Evolutionary conservation across 108 stramenopile genomes (phyloP).

Genomic region (Cylindrotheca fusiformis): DNA sequence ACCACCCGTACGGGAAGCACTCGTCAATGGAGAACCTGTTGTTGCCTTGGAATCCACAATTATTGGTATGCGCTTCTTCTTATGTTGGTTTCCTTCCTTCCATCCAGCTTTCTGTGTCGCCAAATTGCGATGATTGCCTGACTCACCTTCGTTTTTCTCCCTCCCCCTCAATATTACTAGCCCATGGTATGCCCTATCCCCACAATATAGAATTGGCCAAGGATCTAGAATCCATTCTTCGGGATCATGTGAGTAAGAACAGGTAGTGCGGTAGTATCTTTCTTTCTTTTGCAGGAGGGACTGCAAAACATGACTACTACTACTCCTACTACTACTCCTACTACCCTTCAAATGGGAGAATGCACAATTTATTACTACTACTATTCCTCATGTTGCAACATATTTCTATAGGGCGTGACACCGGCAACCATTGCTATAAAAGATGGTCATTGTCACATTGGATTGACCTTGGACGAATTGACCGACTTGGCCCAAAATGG

Average conservation of each 20-base stretch:
- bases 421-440: conserved; percentile 93
- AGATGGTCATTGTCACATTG: conserved; percentile 79
- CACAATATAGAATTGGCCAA: conserved; percentile 87
- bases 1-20: conserved; percentile 33
- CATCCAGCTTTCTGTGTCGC: no score
- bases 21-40: conserved; percentile 40
- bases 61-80: conserved; percentile 20
- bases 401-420: conserved; percentile 59
- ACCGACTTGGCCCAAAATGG: conserved; percentile 78
- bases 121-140: no score
- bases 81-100: no score
- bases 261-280: not conserved
- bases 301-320: no score
- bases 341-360: no score
- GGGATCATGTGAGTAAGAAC: conserved; percentile 20
- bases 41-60: conserved; percentile 98
- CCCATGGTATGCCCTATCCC: conserved; percentile 99
- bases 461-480: conserved; percentile 80
- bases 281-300: no score
- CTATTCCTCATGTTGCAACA: no score
- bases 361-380: not conserved
- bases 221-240: conserved; percentile 60
- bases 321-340: no score
- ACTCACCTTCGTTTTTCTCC: no score
- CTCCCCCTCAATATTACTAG: no score